Conservation (phyloP, 2,329 filamentous ascomycete species). For the Colletotrichum graminicola region DNA sequence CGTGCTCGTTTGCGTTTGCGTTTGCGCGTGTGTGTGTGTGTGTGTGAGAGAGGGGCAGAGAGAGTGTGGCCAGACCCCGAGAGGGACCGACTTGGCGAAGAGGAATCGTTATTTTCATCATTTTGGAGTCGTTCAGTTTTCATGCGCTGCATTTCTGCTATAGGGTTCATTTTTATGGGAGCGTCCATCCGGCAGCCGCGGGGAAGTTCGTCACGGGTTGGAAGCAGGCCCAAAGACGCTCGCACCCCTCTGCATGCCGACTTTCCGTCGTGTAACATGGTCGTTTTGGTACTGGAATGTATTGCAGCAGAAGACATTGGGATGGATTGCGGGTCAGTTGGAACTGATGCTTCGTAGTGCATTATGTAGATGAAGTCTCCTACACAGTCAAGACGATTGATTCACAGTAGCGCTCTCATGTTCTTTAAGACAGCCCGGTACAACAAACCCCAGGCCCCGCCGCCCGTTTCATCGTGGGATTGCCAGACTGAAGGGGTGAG, state of each 20-base stretch:
- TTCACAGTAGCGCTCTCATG: background rate
- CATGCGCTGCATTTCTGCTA: constrained; percentile 41
- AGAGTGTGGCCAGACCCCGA: background rate
- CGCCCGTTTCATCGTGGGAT: background rate
- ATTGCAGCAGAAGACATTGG: constrained; percentile 26
- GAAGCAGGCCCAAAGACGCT: constrained; percentile 16
- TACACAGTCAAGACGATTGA: constrained; percentile 28
- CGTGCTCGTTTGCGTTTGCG: constrained; percentile 15
- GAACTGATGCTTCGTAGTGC: constrained; percentile 27
- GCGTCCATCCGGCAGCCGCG: constrained; percentile 34
- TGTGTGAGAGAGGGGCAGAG: too few species aligned
- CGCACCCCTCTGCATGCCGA: constrained; percentile 15
- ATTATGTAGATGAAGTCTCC: constrained; percentile 35
- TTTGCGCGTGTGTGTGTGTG: constrained; percentile 23
- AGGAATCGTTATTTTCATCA: constrained; percentile 26
- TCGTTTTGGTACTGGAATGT: constrained; percentile 26
- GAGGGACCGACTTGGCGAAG: constrained; percentile 28
- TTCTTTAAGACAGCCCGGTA: background rate
- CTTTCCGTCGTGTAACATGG: constrained; percentile 35
- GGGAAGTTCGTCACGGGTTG: constrained; percentile 25
- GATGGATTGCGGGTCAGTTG: constrained; percentile 31
- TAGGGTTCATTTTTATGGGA: constrained; percentile 38
- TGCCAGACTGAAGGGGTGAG: background rate
- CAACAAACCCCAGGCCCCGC: background rate
- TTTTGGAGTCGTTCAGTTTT: constrained; percentile 38